Conservation (phyloP, 768 basidiomycete species). For the Hygrophorus russula region DNA sequence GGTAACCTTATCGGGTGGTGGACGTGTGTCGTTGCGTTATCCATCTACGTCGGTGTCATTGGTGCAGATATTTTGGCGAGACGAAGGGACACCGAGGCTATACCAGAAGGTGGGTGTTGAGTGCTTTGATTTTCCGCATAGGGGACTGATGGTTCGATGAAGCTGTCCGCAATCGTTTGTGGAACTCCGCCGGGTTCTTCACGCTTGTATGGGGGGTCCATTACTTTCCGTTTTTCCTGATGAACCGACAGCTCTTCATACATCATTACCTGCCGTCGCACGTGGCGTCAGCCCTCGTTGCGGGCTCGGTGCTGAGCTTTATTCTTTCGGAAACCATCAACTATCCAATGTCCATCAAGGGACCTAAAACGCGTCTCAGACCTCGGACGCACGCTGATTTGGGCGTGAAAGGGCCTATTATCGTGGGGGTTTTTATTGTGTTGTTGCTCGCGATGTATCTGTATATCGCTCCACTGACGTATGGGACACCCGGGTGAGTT, state of each 20-base stretch:
- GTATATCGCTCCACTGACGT: slow-evolving; percentile 85
- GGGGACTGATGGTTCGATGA: slow-evolving; percentile 8
- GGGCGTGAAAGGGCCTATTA: slow-evolving; percentile 64
- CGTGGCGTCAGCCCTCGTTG: slow-evolving; percentile 82
- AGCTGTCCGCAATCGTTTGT: slow-evolving; percentile 90
- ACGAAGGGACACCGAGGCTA: slow-evolving; percentile 72
- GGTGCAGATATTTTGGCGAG: slow-evolving; percentile 85
- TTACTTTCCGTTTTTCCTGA: slow-evolving; percentile 95
- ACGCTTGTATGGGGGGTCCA: slow-evolving; percentile 89
- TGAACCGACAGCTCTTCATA: slow-evolving; percentile 93
- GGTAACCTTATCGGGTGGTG: slow-evolving; percentile 95
- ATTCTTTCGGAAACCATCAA: slow-evolving; percentile 85
- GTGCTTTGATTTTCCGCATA: background rate
- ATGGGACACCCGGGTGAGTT: slow-evolving; percentile 88
- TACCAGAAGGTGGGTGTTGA: slow-evolving; percentile 67
- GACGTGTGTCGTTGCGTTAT: slow-evolving; percentile 77
- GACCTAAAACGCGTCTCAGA: slow-evolving; percentile 49
- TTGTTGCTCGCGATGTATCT: slow-evolving; percentile 54
- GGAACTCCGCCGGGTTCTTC: slow-evolving; percentile 97
- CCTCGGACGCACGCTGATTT: slow-evolving; percentile 58
- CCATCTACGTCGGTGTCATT: slow-evolving; percentile 83
- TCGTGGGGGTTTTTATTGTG: slow-evolving; percentile 45
- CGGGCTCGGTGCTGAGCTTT: slow-evolving; percentile 87
- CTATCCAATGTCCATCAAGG: slow-evolving; percentile 76
- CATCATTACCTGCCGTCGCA: slow-evolving; percentile 98